A percentile compares a stretch with the other conserved stretches of the same genome.
These are phyloP conservation scores for Penicillium waksmanii DNA, from an alignment of 495 filamentous ascomycete species.

Conservation along the genomic window DNA sequence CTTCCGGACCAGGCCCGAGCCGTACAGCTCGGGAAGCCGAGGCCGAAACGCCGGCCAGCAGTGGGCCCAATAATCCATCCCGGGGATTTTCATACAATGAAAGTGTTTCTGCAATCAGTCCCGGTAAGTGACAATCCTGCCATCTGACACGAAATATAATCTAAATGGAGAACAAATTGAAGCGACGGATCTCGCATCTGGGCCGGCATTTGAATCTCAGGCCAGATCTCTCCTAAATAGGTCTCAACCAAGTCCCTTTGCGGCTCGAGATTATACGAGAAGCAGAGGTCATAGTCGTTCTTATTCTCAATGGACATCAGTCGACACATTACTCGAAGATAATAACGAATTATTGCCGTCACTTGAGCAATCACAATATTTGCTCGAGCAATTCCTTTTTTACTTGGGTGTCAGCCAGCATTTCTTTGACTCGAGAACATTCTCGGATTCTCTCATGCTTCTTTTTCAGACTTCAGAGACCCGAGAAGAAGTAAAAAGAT, in stretches of 20 bases:
- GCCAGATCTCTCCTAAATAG: slow-evolving; percentile 24
- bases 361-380: slow-evolving; percentile 24
- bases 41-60: slow-evolving; percentile 1
- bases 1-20: neutral
- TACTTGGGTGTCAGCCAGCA: slow-evolving; percentile 31
- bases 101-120: slow-evolving; percentile 16
- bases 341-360: slow-evolving; percentile 12
- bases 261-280: neutral
- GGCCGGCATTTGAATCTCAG: slow-evolving; percentile 32
- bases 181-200: slow-evolving; percentile 28
- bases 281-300: neutral
- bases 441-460: slow-evolving; percentile 24
- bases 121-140: slow-evolving; percentile 12
- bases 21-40: neutral
- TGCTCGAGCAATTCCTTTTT: slow-evolving; percentile 31
- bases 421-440: slow-evolving; percentile 27
- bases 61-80: neutral
- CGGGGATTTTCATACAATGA: slow-evolving; percentile 10
- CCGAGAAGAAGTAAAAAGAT: slow-evolving; percentile 15
- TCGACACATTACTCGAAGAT: slow-evolving; percentile 16
- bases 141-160: neutral
- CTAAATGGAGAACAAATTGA: too few species aligned
- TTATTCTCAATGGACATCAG: neutral
- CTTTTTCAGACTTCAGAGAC: slow-evolving; percentile 20
- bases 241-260: neutral